phyloP scores from a whole-genome alignment of 2,329 filamentous ascomycete species.

The Penicillium sp. region DNA sequence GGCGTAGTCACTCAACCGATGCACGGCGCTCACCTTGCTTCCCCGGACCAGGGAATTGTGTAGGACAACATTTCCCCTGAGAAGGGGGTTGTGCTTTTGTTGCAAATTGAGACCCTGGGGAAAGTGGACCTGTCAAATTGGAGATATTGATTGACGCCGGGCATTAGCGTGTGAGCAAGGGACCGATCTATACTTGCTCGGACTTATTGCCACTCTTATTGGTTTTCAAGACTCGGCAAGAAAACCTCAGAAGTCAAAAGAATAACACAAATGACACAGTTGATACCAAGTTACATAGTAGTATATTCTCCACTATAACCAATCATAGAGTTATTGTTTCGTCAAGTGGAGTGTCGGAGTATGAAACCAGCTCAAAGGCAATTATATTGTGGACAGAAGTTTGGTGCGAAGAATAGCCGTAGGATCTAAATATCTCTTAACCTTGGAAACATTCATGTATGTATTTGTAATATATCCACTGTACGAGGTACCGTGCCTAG shows the following conservation, averaged over 20 bases:
- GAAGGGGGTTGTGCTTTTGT: neutral
- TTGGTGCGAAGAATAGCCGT: neutral
- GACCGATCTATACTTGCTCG: neutral
- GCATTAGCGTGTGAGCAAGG: conserved; percentile 10
- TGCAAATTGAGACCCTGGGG: neutral
- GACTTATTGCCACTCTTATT: neutral
- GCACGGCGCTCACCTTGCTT: conserved; percentile 3
- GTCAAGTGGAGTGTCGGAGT: neutral
- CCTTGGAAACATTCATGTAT: neutral
- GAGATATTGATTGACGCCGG: conserved; percentile 9
- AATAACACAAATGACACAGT: neutral
- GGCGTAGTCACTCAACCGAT: neutral
- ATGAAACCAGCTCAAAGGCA: neutral
- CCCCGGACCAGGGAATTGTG: conserved; percentile 1
- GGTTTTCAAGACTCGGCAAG: neutral
- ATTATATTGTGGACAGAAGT: neutral
- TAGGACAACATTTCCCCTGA: conserved; percentile 3
- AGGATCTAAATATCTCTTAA: neutral
- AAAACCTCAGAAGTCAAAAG: neutral
- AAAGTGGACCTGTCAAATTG: conserved; percentile 20
- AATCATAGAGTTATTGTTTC: neutral
- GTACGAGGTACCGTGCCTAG: neutral
- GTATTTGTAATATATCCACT: too few species aligned
- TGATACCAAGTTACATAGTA: too few species aligned
- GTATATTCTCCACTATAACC: neutral